Conservation (phyloP, 1,284 basidiomycete species). For the Ganoderma sinense region DNA sequence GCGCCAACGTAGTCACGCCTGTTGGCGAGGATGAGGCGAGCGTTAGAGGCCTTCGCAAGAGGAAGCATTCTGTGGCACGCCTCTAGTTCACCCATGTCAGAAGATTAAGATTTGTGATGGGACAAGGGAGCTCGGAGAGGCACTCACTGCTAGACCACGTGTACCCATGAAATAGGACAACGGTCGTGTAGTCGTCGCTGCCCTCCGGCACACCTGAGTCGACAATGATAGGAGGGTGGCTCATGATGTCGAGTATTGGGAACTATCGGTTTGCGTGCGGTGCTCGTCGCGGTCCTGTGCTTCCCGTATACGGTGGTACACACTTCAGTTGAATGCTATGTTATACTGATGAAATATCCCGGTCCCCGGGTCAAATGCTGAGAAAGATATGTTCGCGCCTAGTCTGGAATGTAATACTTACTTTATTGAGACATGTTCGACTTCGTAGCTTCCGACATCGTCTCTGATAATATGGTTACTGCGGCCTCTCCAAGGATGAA, state of each 20-base stretch:
- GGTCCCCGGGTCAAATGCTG: neutral
- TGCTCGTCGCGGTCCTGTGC: neutral
- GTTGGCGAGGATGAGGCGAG: slow-evolving; percentile 19
- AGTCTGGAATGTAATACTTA: no score
- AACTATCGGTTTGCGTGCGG: neutral
- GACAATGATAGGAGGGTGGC: neutral
- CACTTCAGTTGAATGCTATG: neutral
- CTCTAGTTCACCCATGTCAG: neutral
- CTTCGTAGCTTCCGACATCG: no score
- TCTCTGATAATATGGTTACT: no score
- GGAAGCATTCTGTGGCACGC: neutral
- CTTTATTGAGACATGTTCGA: no score
- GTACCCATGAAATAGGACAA: slow-evolving; percentile 13
- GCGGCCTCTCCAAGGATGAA: no score
- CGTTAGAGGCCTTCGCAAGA: neutral
- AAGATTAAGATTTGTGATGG: neutral
- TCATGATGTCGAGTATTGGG: neutral
- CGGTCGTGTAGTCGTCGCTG: slow-evolving; percentile 12
- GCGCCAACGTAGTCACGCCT: slow-evolving; percentile 13
- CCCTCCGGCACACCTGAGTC: slow-evolving; percentile 23
- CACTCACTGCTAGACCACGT: slow-evolving; percentile 6
- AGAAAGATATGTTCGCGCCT: neutral
- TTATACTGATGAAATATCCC: neutral
- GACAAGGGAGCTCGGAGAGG: neutral
- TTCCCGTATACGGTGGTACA: no score